Base-by-base conservation (phyloP, 306 rosid genomes). In the Quercus mongolica region DNA sequence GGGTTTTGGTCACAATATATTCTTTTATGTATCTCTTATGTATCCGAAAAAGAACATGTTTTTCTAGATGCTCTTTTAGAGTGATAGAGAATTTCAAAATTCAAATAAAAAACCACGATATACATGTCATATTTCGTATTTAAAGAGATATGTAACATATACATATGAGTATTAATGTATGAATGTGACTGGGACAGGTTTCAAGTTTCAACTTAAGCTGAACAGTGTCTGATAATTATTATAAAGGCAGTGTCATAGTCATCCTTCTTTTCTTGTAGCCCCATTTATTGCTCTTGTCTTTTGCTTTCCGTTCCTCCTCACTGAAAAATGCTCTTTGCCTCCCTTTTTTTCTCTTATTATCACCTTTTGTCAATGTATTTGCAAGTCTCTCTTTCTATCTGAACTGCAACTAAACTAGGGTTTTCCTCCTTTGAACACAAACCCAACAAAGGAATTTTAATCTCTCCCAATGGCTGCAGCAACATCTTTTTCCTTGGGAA, bases 241-340 rank as follows among this genome's bases (percentile, higher is more conserved):
- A 79, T 79, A 79, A 79, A 69, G 83, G 35, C 80, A 46, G 74
- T 69, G 77, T 78, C 85, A 71, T 75, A 64, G 76, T 78, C 74
- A 73, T 74, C 73, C 71, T 58, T 68, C 65, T 58, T 69, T 71
- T 63, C 76, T 76, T 41, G 74, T 41, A 56, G 35, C 28, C 76
- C 75, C 73, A 67, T 79, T 58, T 79, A 76, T 84, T 76, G n/a
- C 81, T 49, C 69, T 63, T 61, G 80, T 87, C 78, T 80, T 79
- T 84, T 73, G 83, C 70, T 85, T 73, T 74, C 70, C 72, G n/a
- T 56, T 71, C 79, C 69, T 51, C 59, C 78, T 62, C 78, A 41
- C 81, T 46, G 76, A 83, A 87, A 49, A 88, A 58, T 90, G 92
- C 93, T 90, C 86, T 86, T 89, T 94, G 98, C 90, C 94, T 80